Evolutionary conservation across 495 filamentous ascomycete genomes (phyloP), one percentile per base, ranked within the genome.

Genomic region (Cladorrhinum samala): DNA sequence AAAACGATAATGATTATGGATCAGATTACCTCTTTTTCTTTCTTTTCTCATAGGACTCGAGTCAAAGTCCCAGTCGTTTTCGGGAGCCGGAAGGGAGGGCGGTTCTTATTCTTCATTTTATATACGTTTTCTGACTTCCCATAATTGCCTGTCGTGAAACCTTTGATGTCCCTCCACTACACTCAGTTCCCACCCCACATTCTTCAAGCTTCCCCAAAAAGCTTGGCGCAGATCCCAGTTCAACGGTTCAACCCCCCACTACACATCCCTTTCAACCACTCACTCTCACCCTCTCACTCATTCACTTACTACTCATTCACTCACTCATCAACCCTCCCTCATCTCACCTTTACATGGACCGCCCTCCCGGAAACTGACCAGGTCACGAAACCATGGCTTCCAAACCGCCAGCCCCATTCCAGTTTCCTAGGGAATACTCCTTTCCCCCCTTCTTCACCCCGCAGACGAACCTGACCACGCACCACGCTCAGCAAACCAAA

Each of bases 381-480:
- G 5, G 9, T 17, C 16, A 13, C 39, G 6, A 17, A 45, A 7
- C 42, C 42, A 33, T 33, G 27, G 5, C 42, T 19, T 23, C 45
- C 20, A 19, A 7, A 47, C 30, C 20, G 4, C 45, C 45, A 33
- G 5, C 42, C 16, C 42, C 42, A 17, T 78, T 74, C 70, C 23
- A 46, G 23, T 79, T 76, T 67, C 79, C 77, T 2, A 69, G 66
- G 39, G 72, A 78, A 45, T 80, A 86, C 77, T 61, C 65, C 71
- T 88, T 85, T 70, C 85, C 85, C 2, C 82, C 85, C 55, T 87
- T 89, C 82, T 89, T 82, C 80, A 86, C 83, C 56, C 78, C 77
- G 57, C 92, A 97, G 75, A 83, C 85, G 42, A 91, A 90, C 75
- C 75, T 74, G 57, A 72, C 76, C 24, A 95, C 89, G 9, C 86